Evolutionary conservation across 257 asterid genomes (phyloP), one percentile per base, ranked within the genome.

Genomic region (Henckelia pumila): DNA sequence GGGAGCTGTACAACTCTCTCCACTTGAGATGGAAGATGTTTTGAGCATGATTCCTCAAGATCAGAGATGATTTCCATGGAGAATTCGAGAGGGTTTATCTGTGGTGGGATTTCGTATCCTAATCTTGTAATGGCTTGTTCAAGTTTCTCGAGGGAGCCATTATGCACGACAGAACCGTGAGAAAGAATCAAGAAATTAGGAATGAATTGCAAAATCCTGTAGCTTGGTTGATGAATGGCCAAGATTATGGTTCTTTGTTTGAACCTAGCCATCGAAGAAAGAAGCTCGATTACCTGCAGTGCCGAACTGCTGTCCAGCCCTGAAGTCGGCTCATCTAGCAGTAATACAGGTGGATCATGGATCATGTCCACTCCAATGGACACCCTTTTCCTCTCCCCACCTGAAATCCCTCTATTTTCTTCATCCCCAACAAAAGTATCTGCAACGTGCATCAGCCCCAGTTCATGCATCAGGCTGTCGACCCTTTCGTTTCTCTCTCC

Each of bases 281-380:
- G 89, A 68, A 88, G 64, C 72, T 85, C 89, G 21, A 88, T 78
- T 7, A 91, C 96, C 55, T 86, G 96, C 75, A 91, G 91, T n/a
- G 97, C 96, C 14, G 96, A 88, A 77, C 84, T 84, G 82, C 95
- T 84, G 60, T 91, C 97, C 2, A 91, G 82, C 28, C 97, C 97
- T 5, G 97, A 91, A 68, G 97, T 91, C 9, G 96, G 97, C 80
- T 91, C 97, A 8, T 88, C 96, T 11, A 91, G 82, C 20, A 91
- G 77, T 59, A 91, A 81, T 66, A 91, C 79, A 0, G 87, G 82
- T 2, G 97, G 97, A 50, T 86, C 96, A 17, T 91, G 88, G 58
- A 91, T 91, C 83, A 91, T 82, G 28, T 91, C 97, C 4, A 86
- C 95, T 19, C 93, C 97, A 53, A 91, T 86, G 3, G 97, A 83